A percentile compares a stretch with the other conserved stretches of the same genome.
These are phyloP conservation scores for Trichosporon asahii DNA, from an alignment of 1,284 basidiomycete genomes.

Conservation along the genomic window DNA sequence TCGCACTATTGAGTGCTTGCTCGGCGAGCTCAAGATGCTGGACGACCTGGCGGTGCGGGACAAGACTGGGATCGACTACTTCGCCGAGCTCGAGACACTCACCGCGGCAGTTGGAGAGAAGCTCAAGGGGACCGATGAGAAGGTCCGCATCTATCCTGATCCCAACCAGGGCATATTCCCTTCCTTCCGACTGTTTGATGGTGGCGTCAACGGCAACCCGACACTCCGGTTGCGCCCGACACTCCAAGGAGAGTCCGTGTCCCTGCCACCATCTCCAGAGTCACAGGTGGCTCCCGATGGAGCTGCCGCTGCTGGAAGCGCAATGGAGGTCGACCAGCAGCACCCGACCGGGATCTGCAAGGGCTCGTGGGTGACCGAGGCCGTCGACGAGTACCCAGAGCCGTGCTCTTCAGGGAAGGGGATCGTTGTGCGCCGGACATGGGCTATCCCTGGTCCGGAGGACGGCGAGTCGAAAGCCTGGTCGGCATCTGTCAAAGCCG, in stretches of 20 bases:
- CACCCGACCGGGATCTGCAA: conserved; percentile 5
- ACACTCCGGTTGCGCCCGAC: conserved; percentile 20
- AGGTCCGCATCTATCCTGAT: conserved; percentile 12
- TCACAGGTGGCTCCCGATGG: background rate
- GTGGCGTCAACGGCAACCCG: conserved; percentile 12
- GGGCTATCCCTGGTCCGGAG: conserved; percentile 24
- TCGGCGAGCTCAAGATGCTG: conserved; percentile 38
- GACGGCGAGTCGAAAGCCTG: conserved; percentile 19
- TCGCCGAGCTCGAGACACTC: conserved; percentile 38
- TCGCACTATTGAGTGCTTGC: conserved; percentile 26
- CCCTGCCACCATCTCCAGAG: background rate
- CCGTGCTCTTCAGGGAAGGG: conserved; percentile 18
- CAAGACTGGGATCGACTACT: conserved; percentile 27
- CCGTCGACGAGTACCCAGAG: conserved; percentile 13
- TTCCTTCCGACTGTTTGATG: conserved; percentile 19
- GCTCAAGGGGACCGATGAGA: background rate
- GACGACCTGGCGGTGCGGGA: conserved; percentile 32
- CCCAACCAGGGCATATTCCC: conserved; percentile 17
- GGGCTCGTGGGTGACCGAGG: conserved; percentile 21
- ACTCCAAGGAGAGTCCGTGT: conserved; percentile 16
- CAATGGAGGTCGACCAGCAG: conserved; percentile 12
- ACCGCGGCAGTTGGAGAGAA: conserved; percentile 17
- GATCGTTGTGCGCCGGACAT: conserved; percentile 34
- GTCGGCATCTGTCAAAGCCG: conserved; percentile 31
- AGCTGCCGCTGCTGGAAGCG: background rate